These are phyloP conservation scores for Nitzschia sp. DNA, from an alignment of 108 stramenopile species.

Conservation along the genomic window DNA sequence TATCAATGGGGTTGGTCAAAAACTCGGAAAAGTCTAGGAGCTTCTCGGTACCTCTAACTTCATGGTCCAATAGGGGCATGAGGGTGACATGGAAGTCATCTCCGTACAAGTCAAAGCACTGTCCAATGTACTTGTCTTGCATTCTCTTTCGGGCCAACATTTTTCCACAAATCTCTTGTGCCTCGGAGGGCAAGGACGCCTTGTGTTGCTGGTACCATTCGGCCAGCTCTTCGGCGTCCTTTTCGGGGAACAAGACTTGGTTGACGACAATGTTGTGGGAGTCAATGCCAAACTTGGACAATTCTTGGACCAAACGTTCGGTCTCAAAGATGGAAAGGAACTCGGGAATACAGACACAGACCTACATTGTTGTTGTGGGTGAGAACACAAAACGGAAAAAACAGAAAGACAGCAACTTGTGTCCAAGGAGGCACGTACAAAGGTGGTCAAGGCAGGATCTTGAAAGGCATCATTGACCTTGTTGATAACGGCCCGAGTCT, in stretches of 20 bases:
- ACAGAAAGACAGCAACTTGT: conserved; percentile 5
- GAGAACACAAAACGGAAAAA: neutral
- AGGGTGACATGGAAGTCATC: conserved; percentile 97
- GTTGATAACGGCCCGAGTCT: conserved; percentile 87
- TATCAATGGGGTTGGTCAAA: conserved; percentile 87
- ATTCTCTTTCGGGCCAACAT: conserved; percentile 97
- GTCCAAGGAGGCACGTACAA: conserved; percentile 55
- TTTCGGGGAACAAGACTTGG: conserved; percentile 98
- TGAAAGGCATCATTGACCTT: conserved; percentile 96
- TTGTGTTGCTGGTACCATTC: conserved; percentile 90
- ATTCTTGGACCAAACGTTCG: conserved; percentile 98
- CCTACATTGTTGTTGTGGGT: conserved; percentile 6
- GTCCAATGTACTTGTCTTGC: conserved; percentile 99
- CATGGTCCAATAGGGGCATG: conserved; percentile 97
- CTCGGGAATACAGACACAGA: conserved; percentile 99
- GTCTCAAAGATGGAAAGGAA: conserved; percentile 99
- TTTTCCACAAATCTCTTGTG: conserved; percentile 93
- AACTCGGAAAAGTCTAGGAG: conserved; percentile 85
- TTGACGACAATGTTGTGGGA: conserved; percentile 99
- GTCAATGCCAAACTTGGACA: conserved; percentile 98
- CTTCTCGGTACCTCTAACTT: conserved; percentile 91
- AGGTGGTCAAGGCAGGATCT: conserved; percentile 96
- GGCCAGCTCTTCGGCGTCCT: conserved; percentile 93
- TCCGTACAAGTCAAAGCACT: conserved; percentile 98
- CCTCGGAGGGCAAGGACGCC: conserved; percentile 80